phyloP scores from a whole-genome alignment of 768 basidiomycete genomes.

The Hebeloma cylindrosporum region DNA sequence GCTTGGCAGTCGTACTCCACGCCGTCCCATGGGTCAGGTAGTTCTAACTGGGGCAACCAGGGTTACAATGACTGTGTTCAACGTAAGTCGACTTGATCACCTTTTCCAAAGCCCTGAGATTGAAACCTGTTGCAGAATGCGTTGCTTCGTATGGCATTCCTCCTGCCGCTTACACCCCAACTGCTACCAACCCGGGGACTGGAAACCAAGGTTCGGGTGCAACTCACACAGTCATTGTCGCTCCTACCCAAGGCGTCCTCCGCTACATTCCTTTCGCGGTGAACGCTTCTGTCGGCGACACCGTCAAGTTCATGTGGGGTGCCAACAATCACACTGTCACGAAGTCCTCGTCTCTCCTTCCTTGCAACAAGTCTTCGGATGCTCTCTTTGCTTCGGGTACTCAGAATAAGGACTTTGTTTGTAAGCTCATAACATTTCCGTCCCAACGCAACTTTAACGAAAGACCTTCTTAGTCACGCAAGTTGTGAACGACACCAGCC shows the following conservation, averaged over 20 bases:
- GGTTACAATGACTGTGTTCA: slow-evolving; percentile 70
- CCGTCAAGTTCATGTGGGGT: slow-evolving; percentile 74
- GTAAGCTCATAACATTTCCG: slow-evolving; percentile 35
- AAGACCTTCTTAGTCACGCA: slow-evolving; percentile 50
- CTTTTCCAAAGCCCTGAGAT: background rate
- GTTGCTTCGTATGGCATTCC: slow-evolving; percentile 54
- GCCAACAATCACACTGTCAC: slow-evolving; percentile 84
- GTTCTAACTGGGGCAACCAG: slow-evolving; percentile 52
- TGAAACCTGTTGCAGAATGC: slow-evolving; percentile 48
- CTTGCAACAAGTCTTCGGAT: slow-evolving; percentile 73
- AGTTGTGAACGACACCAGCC: slow-evolving; percentile 70
- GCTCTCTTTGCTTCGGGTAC: slow-evolving; percentile 62
- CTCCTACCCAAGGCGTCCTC: slow-evolving; percentile 72
- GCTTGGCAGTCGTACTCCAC: slow-evolving; percentile 33
- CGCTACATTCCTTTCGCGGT: slow-evolving; percentile 74
- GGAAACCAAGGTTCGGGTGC: slow-evolving; percentile 49
- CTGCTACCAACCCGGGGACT: slow-evolving; percentile 33
- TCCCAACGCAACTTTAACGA: background rate
- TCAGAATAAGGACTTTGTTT: slow-evolving; percentile 64
- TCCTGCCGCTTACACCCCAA: slow-evolving; percentile 25
- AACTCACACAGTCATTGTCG: slow-evolving; percentile 77
- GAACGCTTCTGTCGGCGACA: slow-evolving; percentile 77
- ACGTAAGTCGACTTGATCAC: slow-evolving; percentile 42
- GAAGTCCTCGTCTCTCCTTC: slow-evolving; percentile 61
- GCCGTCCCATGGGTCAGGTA: slow-evolving; percentile 64